phyloP scores from a whole-genome alignment of 2,329 filamentous ascomycete species.

The Elsinoe australis region DNA sequence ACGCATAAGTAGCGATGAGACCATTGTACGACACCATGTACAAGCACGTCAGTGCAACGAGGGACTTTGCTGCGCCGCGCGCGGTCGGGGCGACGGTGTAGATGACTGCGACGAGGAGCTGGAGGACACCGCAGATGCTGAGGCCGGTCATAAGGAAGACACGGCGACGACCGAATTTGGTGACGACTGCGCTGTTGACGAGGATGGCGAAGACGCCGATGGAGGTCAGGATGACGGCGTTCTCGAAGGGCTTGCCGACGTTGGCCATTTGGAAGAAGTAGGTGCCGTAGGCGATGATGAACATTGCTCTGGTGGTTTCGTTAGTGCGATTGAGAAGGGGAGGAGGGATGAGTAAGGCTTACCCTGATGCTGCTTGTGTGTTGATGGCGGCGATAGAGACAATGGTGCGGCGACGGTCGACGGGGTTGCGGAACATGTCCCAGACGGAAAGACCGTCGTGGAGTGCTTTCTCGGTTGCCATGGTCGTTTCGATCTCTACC shows the following conservation, averaged over 20 bases:
- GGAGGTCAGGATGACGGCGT: slow-evolving; percentile 48
- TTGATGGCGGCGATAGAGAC: slow-evolving; percentile 32
- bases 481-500: slow-evolving; percentile 28
- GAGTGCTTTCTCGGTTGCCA: slow-evolving; percentile 30
- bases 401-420: slow-evolving; percentile 31
- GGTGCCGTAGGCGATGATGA: slow-evolving; percentile 41
- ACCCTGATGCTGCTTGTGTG: slow-evolving; percentile 32
- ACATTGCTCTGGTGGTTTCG: background rate
- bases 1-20: slow-evolving; percentile 50
- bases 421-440: slow-evolving; percentile 33
- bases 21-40: slow-evolving; percentile 49
- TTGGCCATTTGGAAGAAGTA: slow-evolving; percentile 56
- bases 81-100: slow-evolving; percentile 40
- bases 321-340: background rate
- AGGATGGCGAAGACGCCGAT: slow-evolving; percentile 50
- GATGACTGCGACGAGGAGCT: slow-evolving; percentile 47
- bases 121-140: slow-evolving; percentile 45
- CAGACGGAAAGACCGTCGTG: slow-evolving; percentile 27
- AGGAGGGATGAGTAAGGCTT: slow-evolving; percentile 31
- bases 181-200: slow-evolving; percentile 47
- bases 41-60: slow-evolving; percentile 47
- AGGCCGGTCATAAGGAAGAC: slow-evolving; percentile 48
- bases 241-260: slow-evolving; percentile 49
- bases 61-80: slow-evolving; percentile 37
- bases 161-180: slow-evolving; percentile 46